A percentile compares a stretch with the other conserved stretches of the same genome.
phyloP scores from a whole-genome alignment of 2,329 filamentous ascomycete species.

The Cladosporium sp. region DNA sequence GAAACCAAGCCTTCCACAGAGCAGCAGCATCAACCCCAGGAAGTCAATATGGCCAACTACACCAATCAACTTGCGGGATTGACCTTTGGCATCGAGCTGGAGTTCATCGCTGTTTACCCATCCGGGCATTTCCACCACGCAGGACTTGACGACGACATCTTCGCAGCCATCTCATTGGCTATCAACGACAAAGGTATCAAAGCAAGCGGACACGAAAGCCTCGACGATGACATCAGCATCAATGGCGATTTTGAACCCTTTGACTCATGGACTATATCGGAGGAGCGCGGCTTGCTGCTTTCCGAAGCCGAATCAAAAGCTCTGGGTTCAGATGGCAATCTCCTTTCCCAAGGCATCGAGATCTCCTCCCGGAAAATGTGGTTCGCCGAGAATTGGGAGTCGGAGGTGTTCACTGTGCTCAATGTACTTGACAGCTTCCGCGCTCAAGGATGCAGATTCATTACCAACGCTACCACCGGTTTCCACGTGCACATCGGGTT shows the following conservation, averaged over 20 bases:
- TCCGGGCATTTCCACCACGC: conserved; percentile 6
- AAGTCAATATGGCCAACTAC: too few relatives aligned
- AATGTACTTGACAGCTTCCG: conserved; percentile 11
- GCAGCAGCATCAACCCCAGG: too few relatives aligned
- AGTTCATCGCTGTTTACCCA: conserved; percentile 17
- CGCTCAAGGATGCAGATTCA: conserved; percentile 9
- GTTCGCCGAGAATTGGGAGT: conserved; percentile 8
- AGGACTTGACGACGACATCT: neutral
- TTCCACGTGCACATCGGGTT: conserved; percentile 22
- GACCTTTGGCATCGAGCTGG: conserved; percentile 23
- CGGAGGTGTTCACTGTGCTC: conserved; percentile 14
- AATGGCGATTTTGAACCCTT: neutral
- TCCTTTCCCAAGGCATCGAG: conserved; percentile 10
- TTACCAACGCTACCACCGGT: conserved; percentile 18
- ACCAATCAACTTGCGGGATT: neutral
- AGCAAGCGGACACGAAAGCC: neutral
- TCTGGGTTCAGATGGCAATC: too few relatives aligned
- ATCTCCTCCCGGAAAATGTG: conserved; percentile 13
- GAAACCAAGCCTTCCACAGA: too few relatives aligned
- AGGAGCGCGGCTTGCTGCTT: too few relatives aligned
- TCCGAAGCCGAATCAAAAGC: too few relatives aligned
- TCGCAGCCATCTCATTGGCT: neutral
- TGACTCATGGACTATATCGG: too few relatives aligned
- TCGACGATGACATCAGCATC: conserved; percentile 2
- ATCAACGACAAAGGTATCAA: neutral